These are phyloP conservation scores for Hymenoscyphus linearis DNA, from an alignment of 2,329 filamentous ascomycete species.

Conservation along the genomic window DNA sequence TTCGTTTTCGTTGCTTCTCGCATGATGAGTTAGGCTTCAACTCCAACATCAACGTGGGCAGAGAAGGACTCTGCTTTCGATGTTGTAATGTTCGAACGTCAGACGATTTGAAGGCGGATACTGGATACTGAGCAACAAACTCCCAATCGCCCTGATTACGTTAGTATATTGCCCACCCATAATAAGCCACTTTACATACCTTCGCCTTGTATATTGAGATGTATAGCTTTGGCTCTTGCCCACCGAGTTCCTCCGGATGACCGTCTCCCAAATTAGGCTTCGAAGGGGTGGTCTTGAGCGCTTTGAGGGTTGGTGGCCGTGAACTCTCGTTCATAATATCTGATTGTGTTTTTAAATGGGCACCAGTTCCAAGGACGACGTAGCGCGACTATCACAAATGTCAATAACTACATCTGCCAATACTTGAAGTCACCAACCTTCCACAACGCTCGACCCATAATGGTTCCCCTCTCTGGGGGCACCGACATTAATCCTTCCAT, in stretches of 20 bases:
- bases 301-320: slow-evolving; percentile 18
- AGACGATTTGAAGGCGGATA: slow-evolving; percentile 31
- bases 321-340: slow-evolving; percentile 34
- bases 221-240: slow-evolving; percentile 22
- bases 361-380: slow-evolving; percentile 48
- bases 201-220: slow-evolving; percentile 34
- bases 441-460: slow-evolving; percentile 48
- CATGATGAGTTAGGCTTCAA: slow-evolving; percentile 45
- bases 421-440: slow-evolving; percentile 38
- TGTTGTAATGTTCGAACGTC: slow-evolving; percentile 51
- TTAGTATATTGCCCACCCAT: slow-evolving; percentile 4
- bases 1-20: slow-evolving; percentile 58
- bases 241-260: slow-evolving; percentile 12
- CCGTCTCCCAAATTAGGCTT: slow-evolving; percentile 29
- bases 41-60: slow-evolving; percentile 54
- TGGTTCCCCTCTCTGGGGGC: slow-evolving; percentile 47
- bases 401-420: not conserved
- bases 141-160: slow-evolving; percentile 32
- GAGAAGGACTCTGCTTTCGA: slow-evolving; percentile 54
- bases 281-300: slow-evolving; percentile 20
- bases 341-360: slow-evolving; percentile 41
- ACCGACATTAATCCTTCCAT: slow-evolving; percentile 48
- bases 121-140: slow-evolving; percentile 28
- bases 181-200: slow-evolving; percentile 20
- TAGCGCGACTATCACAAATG: slow-evolving; percentile 46